Base-by-base conservation (phyloP, 1,139 yeast species). In the Pichia sp. region DNA sequence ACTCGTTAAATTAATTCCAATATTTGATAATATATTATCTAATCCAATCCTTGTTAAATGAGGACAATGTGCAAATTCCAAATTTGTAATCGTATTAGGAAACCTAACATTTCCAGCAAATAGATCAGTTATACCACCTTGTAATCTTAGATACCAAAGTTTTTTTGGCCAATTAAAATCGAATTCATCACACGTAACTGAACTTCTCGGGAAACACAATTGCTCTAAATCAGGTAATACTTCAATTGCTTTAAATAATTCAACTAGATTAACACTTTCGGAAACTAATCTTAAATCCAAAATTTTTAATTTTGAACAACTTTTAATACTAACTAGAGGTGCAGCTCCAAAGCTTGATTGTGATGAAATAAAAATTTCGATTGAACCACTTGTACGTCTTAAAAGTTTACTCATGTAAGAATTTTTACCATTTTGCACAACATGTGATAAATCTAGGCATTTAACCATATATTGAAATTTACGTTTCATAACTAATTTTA, bases 311-410 rank as follows among this genome's bases (percentile, higher is more conserved):
- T 74, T 70, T 24, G 67, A 67, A 62, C 98, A 92, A 42, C 80
- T 71, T 48, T 85, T 76, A 41, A 92, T 68, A 39, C 95, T 82
- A 23, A 87, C 74, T 54, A 90, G 66, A 0, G 97, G 97, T 1
- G 95, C 87, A 48, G 82, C 74, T 0, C 97, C 97, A 68, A 92
- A 90, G 66, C 95, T 85, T 31, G 97, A 83, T 59, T 90, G 97
- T 1, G 97, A 96, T 0, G 97, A 97, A 7, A 85, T 77, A 58
- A 92, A 89, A 11, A 71, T 68, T 52, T 78, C 73, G 42, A 92
- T 65, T 40, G 72, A 73, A 25, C 71, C 63, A 10, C 87, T 74
- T 46, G 96, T 85, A 39, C 96, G 70, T 57, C 95, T 76, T 47
- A 92, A 66, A 6, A 92, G 61, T 53, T 85, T 82, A 1, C 97